Percentiles rank a stretch among this genome's conserved stretches.
Evolutionary conservation across 257 asterid genomes (phyloP).

Genomic region (Ilex asprella): DNA sequence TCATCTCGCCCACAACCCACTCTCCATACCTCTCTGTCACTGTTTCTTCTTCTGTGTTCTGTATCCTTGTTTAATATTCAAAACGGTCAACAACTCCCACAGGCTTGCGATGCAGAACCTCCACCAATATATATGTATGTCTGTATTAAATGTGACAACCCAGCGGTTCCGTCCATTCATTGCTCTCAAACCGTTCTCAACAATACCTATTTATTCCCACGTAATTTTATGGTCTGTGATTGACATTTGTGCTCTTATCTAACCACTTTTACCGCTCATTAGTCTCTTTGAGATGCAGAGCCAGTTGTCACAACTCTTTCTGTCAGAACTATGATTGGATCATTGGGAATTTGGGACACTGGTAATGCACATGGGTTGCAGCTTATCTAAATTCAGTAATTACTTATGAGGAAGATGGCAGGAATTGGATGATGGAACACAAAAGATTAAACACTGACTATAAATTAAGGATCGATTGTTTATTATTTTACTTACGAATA

Average conservation of each 20-base stretch:
- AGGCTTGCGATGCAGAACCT: slow-evolving; percentile 22
- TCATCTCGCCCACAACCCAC: slow-evolving; percentile 43
- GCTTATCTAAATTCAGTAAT: too few relatives aligned
- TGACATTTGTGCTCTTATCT: slow-evolving; percentile 9
- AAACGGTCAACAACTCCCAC: slow-evolving; percentile 24
- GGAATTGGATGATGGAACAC: too few relatives aligned
- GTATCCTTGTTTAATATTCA: not conserved
- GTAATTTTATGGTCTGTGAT: slow-evolving; percentile 4
- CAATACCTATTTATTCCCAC: slow-evolving; percentile 12
- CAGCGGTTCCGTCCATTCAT: slow-evolving; percentile 1
- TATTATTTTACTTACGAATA: too few relatives aligned
- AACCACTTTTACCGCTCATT: not conserved
- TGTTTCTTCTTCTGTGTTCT: not conserved
- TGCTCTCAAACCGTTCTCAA: slow-evolving; percentile 17
- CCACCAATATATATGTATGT: slow-evolving; percentile 5
- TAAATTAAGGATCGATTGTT: too few relatives aligned
- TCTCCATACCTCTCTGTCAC: not conserved
- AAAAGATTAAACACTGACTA: too few relatives aligned
- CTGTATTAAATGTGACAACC: not conserved
- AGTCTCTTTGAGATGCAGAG: slow-evolving; percentile 10
- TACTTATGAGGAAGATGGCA: too few relatives aligned
- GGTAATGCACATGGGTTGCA: too few relatives aligned
- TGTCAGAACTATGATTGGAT: slow-evolving; percentile 17
- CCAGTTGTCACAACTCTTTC: slow-evolving; percentile 22
- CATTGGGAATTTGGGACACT: slow-evolving; percentile 21